Conservation (phyloP, 2,329 filamentous ascomycete species). For the Plectosphaerella sp. region DNA sequence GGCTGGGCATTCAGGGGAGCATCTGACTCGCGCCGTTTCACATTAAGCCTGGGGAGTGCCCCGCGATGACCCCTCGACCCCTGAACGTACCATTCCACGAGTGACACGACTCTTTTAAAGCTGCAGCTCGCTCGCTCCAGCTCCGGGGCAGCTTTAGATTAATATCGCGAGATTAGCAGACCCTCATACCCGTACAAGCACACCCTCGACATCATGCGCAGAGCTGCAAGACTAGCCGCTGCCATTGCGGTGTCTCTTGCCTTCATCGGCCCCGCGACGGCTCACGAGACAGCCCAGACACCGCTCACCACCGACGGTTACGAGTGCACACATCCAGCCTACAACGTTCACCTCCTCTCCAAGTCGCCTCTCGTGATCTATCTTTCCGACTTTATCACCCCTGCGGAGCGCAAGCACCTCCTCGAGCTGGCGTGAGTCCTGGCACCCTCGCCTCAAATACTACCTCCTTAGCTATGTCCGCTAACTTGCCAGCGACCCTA, state of each 20-base stretch:
- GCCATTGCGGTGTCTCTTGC: not conserved
- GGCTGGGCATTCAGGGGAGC: not conserved
- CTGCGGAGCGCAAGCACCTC: constrained; percentile 35
- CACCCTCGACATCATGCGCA: not conserved
- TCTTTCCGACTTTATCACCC: constrained; percentile 39
- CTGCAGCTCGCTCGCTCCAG: no score
- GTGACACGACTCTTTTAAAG: no score
- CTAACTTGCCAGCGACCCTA: constrained; percentile 27
- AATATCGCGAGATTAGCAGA: no score
- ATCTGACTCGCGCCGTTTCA: not conserved
- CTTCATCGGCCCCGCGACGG: not conserved
- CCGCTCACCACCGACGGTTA: constrained; percentile 7
- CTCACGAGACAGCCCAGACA: not conserved
- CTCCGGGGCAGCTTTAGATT: no score
- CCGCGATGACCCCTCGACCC: not conserved
- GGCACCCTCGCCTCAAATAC: not conserved
- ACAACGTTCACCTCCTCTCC: constrained; percentile 38
- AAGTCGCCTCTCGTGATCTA: constrained; percentile 46
- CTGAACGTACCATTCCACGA: not conserved
- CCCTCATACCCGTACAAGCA: no score
- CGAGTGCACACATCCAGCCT: constrained; percentile 24
- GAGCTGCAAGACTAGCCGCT: not conserved
- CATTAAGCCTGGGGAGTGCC: not conserved
- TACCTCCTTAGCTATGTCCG: no score
- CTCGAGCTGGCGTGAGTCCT: constrained; percentile 33